A percentile compares a stretch with the other conserved stretches of the same genome.
Evolutionary conservation across 2,329 filamentous ascomycete species (phyloP).

Genomic region (Akanthomyces uredinophilus): DNA sequence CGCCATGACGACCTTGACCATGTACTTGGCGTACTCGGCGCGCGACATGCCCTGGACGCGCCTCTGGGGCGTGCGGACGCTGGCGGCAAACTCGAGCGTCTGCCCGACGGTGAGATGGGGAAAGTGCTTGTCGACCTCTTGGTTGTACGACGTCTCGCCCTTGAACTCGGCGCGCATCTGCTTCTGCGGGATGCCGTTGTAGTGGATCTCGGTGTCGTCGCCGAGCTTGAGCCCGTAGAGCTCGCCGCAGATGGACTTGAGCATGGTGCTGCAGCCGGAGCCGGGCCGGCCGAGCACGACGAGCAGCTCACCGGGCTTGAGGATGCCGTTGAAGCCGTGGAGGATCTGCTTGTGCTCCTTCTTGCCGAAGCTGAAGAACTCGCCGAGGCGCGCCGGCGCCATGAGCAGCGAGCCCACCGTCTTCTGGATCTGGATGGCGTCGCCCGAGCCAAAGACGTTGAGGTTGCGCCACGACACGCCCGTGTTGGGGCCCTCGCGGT

Average conservation of each 20-base stretch:
- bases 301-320: slow-evolving; percentile 61
- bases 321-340: slow-evolving; percentile 57
- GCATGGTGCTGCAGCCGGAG: slow-evolving; percentile 58
- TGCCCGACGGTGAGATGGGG: slow-evolving; percentile 71
- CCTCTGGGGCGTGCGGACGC: slow-evolving; percentile 61
- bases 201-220: slow-evolving; percentile 49
- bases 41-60: slow-evolving; percentile 58
- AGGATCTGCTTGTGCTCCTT: slow-evolving; percentile 55
- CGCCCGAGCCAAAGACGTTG: slow-evolving; percentile 61
- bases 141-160: slow-evolving; percentile 67
- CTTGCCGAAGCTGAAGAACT: slow-evolving; percentile 45
- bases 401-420: slow-evolving; percentile 57
- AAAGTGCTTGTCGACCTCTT: slow-evolving; percentile 71
- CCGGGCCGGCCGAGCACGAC: slow-evolving; percentile 64
- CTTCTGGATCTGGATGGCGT: slow-evolving; percentile 62
- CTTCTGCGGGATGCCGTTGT: slow-evolving; percentile 53
- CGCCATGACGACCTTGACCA: slow-evolving; percentile 63
- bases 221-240: slow-evolving; percentile 52
- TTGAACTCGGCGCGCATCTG: slow-evolving; percentile 56
- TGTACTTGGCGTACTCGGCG: slow-evolving; percentile 54
- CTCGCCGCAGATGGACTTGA: slow-evolving; percentile 59
- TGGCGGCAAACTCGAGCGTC: slow-evolving; percentile 68
- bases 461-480: slow-evolving; percentile 62
- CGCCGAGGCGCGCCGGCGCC: slow-evolving; percentile 51
- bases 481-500: slow-evolving; percentile 47